A percentile compares a stretch with the other conserved stretches of the same genome.
phyloP scores from a whole-genome alignment of 129 eudicot species.

The Escallonia rubra region DNA sequence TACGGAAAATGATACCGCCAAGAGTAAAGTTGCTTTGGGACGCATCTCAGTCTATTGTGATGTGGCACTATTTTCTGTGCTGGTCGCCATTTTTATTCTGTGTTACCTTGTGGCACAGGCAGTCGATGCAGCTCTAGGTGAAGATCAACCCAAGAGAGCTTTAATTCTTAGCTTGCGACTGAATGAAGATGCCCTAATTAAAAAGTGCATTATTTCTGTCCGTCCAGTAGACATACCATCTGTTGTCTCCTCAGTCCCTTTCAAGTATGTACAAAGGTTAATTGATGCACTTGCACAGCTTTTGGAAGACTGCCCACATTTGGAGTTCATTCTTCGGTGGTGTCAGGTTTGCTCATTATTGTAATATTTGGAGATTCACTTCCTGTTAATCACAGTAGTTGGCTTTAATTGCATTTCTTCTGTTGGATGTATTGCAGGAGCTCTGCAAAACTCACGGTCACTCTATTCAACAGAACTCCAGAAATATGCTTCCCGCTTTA shows the following conservation, averaged over 20 bases:
- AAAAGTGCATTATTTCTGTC: conserved; percentile 63
- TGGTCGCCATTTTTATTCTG: neutral
- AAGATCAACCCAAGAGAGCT: conserved; percentile 68
- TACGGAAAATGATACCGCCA: too few relatives aligned
- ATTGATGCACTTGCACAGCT: conserved; percentile 82
- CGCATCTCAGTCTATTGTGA: neutral
- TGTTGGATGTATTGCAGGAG: conserved; percentile 43
- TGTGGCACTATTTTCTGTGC: neutral
- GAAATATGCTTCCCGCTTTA: conserved; percentile 75
- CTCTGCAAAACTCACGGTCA: conserved; percentile 78
- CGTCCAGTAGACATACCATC: conserved; percentile 66
- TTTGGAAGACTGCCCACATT: conserved; percentile 71
- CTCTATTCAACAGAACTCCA: conserved; percentile 70
- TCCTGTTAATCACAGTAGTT: too few relatives aligned
- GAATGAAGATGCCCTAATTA: conserved; percentile 72
- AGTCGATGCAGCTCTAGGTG: conserved; percentile 82
- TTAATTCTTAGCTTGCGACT: conserved; percentile 78
- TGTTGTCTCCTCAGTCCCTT: conserved; percentile 72
- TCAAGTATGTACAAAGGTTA: conserved; percentile 73
- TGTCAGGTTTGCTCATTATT: conserved; percentile 56
- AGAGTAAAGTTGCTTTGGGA: too few relatives aligned
- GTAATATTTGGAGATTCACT: too few relatives aligned
- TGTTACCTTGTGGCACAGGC: conserved; percentile 45
- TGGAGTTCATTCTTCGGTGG: conserved; percentile 92
- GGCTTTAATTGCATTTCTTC: neutral